phyloP scores from a whole-genome alignment of 2,329 filamentous ascomycete species.

The Zymoseptoria crescenta region DNA sequence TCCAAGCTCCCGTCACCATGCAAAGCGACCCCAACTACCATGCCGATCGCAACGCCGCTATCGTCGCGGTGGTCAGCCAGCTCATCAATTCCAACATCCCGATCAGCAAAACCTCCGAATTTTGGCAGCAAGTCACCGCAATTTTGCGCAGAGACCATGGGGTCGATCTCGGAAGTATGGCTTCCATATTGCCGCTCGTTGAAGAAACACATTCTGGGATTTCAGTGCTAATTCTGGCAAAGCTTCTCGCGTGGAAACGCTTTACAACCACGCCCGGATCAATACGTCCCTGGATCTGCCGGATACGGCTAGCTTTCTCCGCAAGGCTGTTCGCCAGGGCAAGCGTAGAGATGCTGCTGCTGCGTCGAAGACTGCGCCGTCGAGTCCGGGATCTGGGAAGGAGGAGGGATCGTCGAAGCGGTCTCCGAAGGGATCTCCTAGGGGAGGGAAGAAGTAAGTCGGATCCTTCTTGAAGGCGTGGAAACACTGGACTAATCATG shows the following conservation, averaged over 20 bases:
- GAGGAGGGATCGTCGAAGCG: not conserved
- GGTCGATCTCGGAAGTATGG: not conserved
- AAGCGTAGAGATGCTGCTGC: not conserved
- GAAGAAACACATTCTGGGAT: not conserved
- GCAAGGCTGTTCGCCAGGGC: not conserved
- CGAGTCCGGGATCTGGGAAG: not conserved
- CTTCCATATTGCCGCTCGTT: not conserved
- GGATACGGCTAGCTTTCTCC: not conserved
- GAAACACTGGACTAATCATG: not conserved
- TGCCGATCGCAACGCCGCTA: not conserved
- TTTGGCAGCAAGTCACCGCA: not conserved
- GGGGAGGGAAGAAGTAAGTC: not conserved
- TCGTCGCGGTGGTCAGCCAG: not conserved
- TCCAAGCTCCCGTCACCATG: not conserved
- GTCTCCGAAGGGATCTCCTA: not conserved
- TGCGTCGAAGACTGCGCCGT: not conserved
- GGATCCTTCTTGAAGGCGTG: not conserved
- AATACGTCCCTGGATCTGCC: not conserved
- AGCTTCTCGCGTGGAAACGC: not conserved
- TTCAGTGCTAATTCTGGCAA: not conserved
- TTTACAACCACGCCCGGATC: not conserved
- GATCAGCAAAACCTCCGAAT: not conserved
- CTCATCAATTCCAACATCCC: not conserved
- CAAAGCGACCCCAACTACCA: not conserved
- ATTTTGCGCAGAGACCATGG: not conserved